A percentile compares a stretch with the other conserved stretches of the same genome.
Conservation (phyloP, 2,329 filamentous ascomycete genomes). For the Ceratocystis destructans region DNA sequence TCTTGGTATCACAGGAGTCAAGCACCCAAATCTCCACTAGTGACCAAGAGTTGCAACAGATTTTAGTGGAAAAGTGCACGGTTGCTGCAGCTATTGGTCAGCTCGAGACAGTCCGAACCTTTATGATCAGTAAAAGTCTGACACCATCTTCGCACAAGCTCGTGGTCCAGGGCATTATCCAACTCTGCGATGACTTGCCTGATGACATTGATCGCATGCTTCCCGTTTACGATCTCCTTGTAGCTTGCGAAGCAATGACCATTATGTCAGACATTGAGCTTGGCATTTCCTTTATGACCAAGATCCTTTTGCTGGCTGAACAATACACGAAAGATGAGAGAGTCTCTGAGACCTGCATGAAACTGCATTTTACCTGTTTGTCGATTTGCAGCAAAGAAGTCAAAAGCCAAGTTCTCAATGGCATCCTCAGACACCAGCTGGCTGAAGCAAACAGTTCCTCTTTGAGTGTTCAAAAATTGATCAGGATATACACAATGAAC, state of each 20-base stretch:
- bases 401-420: background rate
- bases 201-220: background rate
- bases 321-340: background rate
- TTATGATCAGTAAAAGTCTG: conserved; percentile 23
- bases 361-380: background rate
- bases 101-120: conserved; percentile 15
- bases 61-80: conserved; percentile 31
- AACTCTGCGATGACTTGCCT: background rate
- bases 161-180: background rate
- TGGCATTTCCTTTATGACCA: background rate
- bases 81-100: conserved; percentile 27
- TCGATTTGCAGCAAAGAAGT: background rate
- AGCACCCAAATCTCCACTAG: conserved; percentile 30
- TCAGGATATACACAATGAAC: conserved; percentile 29
- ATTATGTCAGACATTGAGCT: background rate
- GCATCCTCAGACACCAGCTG: background rate
- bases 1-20: conserved; percentile 35
- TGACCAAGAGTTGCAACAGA: conserved; percentile 33
- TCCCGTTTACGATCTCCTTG: background rate
- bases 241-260: background rate
- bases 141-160: background rate
- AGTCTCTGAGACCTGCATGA: background rate
- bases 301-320: conserved; percentile 5
- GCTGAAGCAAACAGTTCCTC: background rate
- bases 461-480: background rate